These are phyloP conservation scores for Tricholomella constricta DNA, from an alignment of 768 basidiomycete species.

Conservation along the genomic window DNA sequence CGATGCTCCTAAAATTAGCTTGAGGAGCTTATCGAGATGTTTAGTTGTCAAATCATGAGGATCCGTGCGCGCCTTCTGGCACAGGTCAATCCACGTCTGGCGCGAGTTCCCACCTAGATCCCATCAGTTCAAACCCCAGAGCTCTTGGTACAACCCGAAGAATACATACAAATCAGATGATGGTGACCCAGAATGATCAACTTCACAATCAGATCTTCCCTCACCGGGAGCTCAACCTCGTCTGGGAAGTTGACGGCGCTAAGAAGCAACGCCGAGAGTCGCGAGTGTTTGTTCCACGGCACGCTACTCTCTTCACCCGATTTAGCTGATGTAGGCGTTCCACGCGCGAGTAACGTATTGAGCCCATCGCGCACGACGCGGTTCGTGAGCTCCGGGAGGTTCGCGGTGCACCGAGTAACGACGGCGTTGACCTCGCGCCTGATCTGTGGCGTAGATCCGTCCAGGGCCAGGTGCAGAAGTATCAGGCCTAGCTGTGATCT, in stretches of 20 bases:
- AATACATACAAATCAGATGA: conserved; percentile 55
- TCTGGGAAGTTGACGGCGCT: conserved; percentile 51
- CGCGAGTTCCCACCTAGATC: conserved; percentile 53
- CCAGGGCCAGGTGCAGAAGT: conserved; percentile 69
- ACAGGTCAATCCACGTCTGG: conserved; percentile 82
- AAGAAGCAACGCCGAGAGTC: conserved; percentile 55
- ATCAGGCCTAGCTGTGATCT: conserved; percentile 67
- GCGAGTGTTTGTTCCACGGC: conserved; percentile 49
- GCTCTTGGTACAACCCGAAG: neutral
- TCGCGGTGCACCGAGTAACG: conserved; percentile 39
- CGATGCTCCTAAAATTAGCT: conserved; percentile 50
- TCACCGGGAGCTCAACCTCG: conserved; percentile 37
- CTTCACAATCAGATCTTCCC: conserved; percentile 52
- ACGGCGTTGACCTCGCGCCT: conserved; percentile 48
- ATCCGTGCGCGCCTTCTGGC: conserved; percentile 67
- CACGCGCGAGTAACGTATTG: conserved; percentile 44
- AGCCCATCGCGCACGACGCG: conserved; percentile 64
- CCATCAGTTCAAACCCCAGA: too few species aligned
- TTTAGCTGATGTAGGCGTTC: conserved; percentile 21
- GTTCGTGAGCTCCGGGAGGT: conserved; percentile 51
- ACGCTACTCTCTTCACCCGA: conserved; percentile 32
- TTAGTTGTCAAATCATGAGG: conserved; percentile 60
- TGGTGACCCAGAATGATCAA: conserved; percentile 77
- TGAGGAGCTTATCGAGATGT: conserved; percentile 51
- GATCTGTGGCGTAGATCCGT: conserved; percentile 54